These are phyloP conservation scores for Penicillium sp. DNA, from an alignment of 2,329 filamentous ascomycete species.

Conservation along the genomic window DNA sequence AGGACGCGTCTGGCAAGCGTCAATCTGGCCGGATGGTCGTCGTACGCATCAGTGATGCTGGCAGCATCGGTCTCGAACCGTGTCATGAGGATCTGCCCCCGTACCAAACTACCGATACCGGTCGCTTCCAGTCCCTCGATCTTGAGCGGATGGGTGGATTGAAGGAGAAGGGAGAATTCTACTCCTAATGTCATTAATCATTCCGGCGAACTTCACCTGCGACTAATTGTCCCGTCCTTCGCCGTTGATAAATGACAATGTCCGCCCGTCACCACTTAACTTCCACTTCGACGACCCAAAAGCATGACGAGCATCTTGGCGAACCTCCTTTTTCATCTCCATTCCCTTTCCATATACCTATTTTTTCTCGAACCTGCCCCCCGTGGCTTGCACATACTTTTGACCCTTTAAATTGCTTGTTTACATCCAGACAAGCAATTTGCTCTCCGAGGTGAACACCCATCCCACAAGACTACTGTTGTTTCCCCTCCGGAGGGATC, in stretches of 20 bases:
- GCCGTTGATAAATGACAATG: background rate
- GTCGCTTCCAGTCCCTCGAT: conserved; percentile 88
- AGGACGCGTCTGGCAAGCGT: conserved; percentile 71
- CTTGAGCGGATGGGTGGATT: conserved; percentile 91
- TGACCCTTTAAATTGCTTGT: conserved; percentile 13
- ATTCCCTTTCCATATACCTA: conserved; percentile 25
- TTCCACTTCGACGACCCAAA: conserved; percentile 31
- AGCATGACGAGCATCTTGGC: conserved; percentile 35
- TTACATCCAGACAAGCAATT: conserved; percentile 1
- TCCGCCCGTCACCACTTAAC: background rate
- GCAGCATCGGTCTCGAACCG: conserved; percentile 83
- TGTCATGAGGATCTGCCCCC: conserved; percentile 77
- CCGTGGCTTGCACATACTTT: conserved; percentile 35
- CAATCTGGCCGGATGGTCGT: conserved; percentile 87
- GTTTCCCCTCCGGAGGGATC: conserved; percentile 3
- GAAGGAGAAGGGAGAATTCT: conserved; percentile 73
- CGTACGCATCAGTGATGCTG: conserved; percentile 84
- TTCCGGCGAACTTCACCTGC: background rate
- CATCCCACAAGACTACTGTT: background rate
- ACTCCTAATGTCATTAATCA: conserved; percentile 29
- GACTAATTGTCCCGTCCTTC: background rate
- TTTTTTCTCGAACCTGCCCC: conserved; percentile 19
- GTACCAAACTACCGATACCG: conserved; percentile 77
- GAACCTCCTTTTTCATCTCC: conserved; percentile 23
- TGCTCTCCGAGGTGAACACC: background rate